Conservation (phyloP, 2,329 filamentous ascomycete genomes). For the Ophidiomyces ophidiicola region DNA sequence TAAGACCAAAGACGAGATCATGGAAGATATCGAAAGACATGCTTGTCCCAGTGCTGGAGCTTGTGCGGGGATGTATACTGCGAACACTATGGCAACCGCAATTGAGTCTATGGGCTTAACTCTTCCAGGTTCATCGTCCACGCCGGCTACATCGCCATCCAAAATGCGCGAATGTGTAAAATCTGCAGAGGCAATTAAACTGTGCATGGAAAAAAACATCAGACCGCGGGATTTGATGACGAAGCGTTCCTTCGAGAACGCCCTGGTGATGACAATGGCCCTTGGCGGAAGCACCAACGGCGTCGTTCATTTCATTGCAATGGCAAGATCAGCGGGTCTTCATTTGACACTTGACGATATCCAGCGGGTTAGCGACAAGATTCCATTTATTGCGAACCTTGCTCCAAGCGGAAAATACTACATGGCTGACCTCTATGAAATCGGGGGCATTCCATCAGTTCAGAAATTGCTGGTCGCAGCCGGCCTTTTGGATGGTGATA, state of each 20-base stretch:
- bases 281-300: slow-evolving; percentile 85
- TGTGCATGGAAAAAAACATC: slow-evolving; percentile 72
- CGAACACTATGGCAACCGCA: slow-evolving; percentile 84
- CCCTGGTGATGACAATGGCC: slow-evolving; percentile 79
- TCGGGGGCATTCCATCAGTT: slow-evolving; percentile 74
- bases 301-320: slow-evolving; percentile 77
- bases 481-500: slow-evolving; percentile 60
- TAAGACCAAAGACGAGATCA: slow-evolving; percentile 61
- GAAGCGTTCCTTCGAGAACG: slow-evolving; percentile 72
- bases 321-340: slow-evolving; percentile 75
- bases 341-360: slow-evolving; percentile 69
- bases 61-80: slow-evolving; percentile 88
- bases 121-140: slow-evolving; percentile 72
- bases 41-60: slow-evolving; percentile 69
- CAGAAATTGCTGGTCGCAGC: slow-evolving; percentile 73
- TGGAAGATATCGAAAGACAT: slow-evolving; percentile 69
- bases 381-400: slow-evolving; percentile 75
- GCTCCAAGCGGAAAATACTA: slow-evolving; percentile 73
- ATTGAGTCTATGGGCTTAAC: slow-evolving; percentile 81
- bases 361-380: slow-evolving; percentile 66
- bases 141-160: slow-evolving; percentile 64
- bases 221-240: slow-evolving; percentile 69
- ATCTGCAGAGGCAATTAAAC: slow-evolving; percentile 63
- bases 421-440: slow-evolving; percentile 77
- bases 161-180: slow-evolving; percentile 81